Conservation (phyloP, 106 monocot genomes). For the Vanilla planifolia region DNA sequence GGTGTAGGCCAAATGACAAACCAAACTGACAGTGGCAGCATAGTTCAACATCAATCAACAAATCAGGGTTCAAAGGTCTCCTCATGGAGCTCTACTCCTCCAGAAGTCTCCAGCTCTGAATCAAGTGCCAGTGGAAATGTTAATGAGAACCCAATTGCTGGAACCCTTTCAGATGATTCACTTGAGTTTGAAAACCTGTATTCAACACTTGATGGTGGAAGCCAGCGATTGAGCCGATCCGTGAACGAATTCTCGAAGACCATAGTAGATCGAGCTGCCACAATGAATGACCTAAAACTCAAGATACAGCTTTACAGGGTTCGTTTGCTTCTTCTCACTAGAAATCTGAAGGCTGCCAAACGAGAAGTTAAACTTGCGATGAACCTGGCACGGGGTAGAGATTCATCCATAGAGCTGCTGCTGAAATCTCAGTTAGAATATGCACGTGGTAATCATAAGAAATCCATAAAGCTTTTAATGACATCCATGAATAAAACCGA, state of each 20-base stretch:
- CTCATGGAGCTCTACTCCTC: constrained; percentile 11
- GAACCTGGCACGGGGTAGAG: constrained; percentile 70
- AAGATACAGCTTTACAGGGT: constrained; percentile 69
- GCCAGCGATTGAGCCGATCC: constrained; percentile 21
- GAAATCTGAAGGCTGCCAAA: constrained; percentile 75
- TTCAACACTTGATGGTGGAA: constrained; percentile 46
- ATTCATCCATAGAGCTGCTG: constrained; percentile 66
- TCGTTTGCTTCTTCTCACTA: constrained; percentile 61
- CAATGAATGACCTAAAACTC: constrained; percentile 39
- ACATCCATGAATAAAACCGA: constrained; percentile 54
- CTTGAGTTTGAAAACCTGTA: constrained; percentile 71
- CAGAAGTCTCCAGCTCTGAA: constrained; percentile 29
- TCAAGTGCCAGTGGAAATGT: constrained; percentile 22
- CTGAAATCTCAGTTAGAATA: constrained; percentile 90
- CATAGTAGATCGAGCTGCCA: constrained; percentile 24
- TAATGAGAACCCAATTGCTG: constrained; percentile 27
- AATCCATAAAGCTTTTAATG: constrained; percentile 68
- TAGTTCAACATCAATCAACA: constrained; percentile 30
- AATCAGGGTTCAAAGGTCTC: constrained; percentile 16
- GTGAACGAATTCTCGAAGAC: constrained; percentile 33
- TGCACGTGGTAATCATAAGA: constrained; percentile 69
- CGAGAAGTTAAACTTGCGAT: constrained; percentile 82
- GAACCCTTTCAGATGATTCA: constrained; percentile 57
- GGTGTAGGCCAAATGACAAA: constrained; percentile 27
- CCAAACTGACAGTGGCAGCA: constrained; percentile 33